phyloP scores from a whole-genome alignment of 495 filamentous ascomycete species.

The Penicilliopsis zonata region DNA sequence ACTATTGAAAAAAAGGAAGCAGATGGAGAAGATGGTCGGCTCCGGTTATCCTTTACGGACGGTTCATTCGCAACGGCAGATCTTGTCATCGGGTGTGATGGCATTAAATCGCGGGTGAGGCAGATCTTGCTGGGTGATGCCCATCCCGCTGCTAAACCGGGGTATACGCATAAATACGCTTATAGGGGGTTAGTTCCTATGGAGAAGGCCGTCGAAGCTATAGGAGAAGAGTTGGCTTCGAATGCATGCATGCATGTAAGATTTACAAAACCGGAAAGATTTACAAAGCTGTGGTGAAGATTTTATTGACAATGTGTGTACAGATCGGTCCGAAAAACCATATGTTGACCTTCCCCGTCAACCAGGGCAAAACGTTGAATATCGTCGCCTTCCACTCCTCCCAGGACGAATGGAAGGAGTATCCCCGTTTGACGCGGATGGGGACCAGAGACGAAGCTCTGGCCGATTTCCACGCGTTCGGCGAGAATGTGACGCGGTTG shows the following conservation, averaged over 20 bases:
- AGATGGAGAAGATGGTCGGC: no score
- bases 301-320: no score
- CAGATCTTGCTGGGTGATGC: slow-evolving; percentile 28
- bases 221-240: slow-evolving; percentile 26
- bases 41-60: slow-evolving; percentile 43
- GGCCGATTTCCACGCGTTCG: slow-evolving; percentile 24
- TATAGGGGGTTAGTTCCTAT: slow-evolving; percentile 44
- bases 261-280: no score
- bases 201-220: slow-evolving; percentile 18
- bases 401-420: slow-evolving; percentile 24
- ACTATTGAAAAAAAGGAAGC: no score
- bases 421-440: slow-evolving; percentile 9
- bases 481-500: slow-evolving; percentile 26
- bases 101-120: slow-evolving; percentile 43
- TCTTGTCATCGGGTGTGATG: slow-evolving; percentile 50
- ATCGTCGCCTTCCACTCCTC: slow-evolving; percentile 34
- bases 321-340: slow-evolving; percentile 34
- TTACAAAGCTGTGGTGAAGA: no score
- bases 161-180: slow-evolving; percentile 39
- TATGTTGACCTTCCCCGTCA: slow-evolving; percentile 34
- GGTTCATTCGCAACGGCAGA: slow-evolving; percentile 29
- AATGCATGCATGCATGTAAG: slow-evolving; percentile 31
- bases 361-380: slow-evolving; percentile 25
- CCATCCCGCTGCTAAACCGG: slow-evolving; percentile 25
- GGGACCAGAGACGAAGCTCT: slow-evolving; percentile 18